Base-by-base conservation (phyloP, 441 rosid genomes). In the Bocquillonia castaneifolia region DNA sequence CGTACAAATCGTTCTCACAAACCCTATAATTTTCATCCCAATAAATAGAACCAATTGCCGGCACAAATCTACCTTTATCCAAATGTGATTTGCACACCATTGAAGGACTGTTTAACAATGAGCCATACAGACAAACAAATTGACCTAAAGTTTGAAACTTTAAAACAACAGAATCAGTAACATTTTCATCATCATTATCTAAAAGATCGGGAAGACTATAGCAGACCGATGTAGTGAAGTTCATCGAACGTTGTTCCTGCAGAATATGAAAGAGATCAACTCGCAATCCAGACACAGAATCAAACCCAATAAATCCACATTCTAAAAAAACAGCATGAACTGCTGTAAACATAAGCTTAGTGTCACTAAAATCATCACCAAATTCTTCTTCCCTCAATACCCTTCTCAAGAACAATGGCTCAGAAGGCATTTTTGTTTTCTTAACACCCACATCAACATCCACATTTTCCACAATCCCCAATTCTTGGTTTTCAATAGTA, bases 241-340 rank as follows among this genome's bases (percentile, higher is more conserved):
- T 59, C 74, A 40, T 55, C 0, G 74, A 79, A 31, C 80, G 69
- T 70, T 80, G 70, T 57, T 79, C 77, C 22, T 83, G 80, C 2
- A 87, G 77, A 26, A 88, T 70, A 66, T 68, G 76, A 66, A 88
- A 73, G 71, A 72, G 63, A 73, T 83, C 84, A 37, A 80, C 67
- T 26, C 72, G 70, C 64, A 58, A 50, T 6, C 79, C 69, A 9
- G 83, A 82, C 20, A 25, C 59, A 0, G 79, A 47, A 76, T 86
- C 76, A 4, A 81, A 72, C 28, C 84, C 82, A n/a, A 83, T 73
- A 62, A 89, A 91, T 22, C 93, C 93, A 23, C 85, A 86, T 63
- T 93, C 93, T 58, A 84, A 62, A 61, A 93, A 75, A 44, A 89
- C 86, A 0, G 93, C 92, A 51, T 89, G 93, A 72, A 88, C 77